phyloP scores from a whole-genome alignment of 139 green algal genomes.

The Penium margaritaceum region DNA sequence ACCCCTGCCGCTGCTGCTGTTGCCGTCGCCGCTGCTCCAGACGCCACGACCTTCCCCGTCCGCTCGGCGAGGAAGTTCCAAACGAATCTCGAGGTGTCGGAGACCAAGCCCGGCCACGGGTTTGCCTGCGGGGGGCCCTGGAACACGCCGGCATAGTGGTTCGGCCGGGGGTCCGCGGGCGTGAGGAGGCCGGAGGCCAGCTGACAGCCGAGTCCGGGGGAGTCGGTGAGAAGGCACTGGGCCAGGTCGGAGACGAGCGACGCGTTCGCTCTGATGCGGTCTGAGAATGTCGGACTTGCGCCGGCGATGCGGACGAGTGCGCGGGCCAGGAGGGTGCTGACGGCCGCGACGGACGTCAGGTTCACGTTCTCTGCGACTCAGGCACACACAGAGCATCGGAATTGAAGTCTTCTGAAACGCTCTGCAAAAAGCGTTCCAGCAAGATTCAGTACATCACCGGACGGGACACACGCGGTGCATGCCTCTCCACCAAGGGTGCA shows the following conservation, averaged over 20 bases:
- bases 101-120: not conserved
- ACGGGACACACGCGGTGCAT: too few species aligned
- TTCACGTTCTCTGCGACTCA: too few species aligned
- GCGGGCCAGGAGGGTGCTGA: conserved; percentile 11
- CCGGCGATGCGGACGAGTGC: conserved; percentile 14
- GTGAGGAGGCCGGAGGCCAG: conserved; percentile 22
- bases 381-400: too few species aligned
- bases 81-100: conserved; percentile 19
- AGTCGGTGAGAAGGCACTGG: conserved; percentile 7
- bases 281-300: not conserved
- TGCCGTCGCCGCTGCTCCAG: not conserved
- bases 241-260: conserved; percentile 14
- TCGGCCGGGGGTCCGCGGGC: not conserved
- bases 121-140: not conserved
- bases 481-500: too few species aligned
- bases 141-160: conserved; percentile 33
- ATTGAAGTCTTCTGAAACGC: too few species aligned
- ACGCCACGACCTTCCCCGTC: not conserved
- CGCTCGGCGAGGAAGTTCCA: conserved; percentile 29
- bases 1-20: not conserved
- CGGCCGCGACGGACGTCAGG: too few species aligned
- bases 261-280: conserved; percentile 1
- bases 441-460: too few species aligned
- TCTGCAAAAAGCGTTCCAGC: too few species aligned
- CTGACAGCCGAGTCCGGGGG: conserved; percentile 13